Evolutionary conservation across 495 filamentous ascomycete species (phyloP), one percentile per base, ranked within the genome.

Genomic region (Penicillium daleae): DNA sequence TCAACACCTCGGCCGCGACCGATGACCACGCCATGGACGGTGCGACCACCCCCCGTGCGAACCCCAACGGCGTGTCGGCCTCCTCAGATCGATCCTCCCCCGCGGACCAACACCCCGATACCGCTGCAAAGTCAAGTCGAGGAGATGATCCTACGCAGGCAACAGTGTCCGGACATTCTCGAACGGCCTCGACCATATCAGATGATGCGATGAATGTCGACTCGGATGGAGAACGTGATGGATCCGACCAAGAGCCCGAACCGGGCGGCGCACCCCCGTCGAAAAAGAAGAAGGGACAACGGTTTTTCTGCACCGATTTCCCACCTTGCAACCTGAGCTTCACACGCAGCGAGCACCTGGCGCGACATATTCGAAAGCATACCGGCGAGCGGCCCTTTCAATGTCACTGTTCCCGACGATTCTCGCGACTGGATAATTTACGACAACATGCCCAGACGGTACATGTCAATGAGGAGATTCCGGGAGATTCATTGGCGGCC

Each of bases 371-470:
- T 63, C 87, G 94, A 66, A 99, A 98, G 86, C 95, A 99, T 71
- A 99, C 95, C 2, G 95, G 95, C 21, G 95, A 99, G 76, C 90
- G 95, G 15, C 95, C 95, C 1, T 99, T 98, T 68, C 92, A 97
- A 75, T 99, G 95, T 69, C 95, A 98, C 75, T 99, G 95, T 74
- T 90, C 90, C 3, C 87, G 95, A 40, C 86, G 93, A 66, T 99
- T 99, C 74, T 99, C 95, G n/a, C 87, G 95, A 35, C 85, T 99
- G 37, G 95, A 99, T 74, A 99, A 99, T 66, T 81, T 99, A 37
- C 87, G 95, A 40, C 95, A 99, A 68, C 95, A 99, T 78, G 96
- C 95, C 17, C 96, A 97, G 70, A 99, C 96, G 0, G 96, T 99
- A 1, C 96, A 99, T 70, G 90, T 96, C 46, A 97, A 98, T 75